Evolutionary conservation across 2,329 filamentous ascomycete species (phyloP).

Genomic region (Nemania sp.): DNA sequence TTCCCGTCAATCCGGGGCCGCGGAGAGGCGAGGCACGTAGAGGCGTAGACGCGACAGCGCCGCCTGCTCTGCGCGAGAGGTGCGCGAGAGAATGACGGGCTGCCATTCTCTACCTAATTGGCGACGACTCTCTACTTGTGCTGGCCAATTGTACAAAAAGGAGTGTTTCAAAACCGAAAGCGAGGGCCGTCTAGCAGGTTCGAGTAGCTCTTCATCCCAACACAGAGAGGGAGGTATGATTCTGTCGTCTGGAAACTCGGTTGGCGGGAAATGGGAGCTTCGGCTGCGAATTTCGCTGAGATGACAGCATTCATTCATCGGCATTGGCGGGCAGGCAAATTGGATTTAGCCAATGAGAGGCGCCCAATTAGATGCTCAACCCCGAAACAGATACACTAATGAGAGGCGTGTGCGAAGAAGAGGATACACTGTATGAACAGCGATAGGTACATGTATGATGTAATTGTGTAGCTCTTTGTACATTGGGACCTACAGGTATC

Average conservation of each 20-base stretch:
- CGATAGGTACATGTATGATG: too few relatives aligned
- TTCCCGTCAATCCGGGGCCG: conserved; percentile 28
- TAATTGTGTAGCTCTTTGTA: too few relatives aligned
- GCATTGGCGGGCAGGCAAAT: conserved; percentile 12
- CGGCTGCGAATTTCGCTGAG: conserved; percentile 17
- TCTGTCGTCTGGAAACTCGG: background rate
- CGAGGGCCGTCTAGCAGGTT: background rate
- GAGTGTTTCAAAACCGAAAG: background rate
- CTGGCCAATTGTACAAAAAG: background rate
- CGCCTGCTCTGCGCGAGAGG: conserved; percentile 43
- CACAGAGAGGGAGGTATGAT: background rate
- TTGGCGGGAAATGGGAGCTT: conserved; percentile 2
- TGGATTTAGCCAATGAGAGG: conserved; percentile 24
- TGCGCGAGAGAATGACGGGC: conserved; percentile 46
- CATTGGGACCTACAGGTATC: background rate
- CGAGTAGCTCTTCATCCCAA: background rate
- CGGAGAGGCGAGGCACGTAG: conserved; percentile 27
- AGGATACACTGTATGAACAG: too few relatives aligned
- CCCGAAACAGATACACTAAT: too few relatives aligned
- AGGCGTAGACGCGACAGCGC: conserved; percentile 31
- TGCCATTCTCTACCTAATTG: conserved; percentile 43
- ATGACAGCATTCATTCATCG: conserved; percentile 26
- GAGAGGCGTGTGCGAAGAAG: too few relatives aligned
- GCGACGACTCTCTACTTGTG: background rate
- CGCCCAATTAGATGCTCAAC: background rate